Percentiles rank a stretch among this genome's conserved stretches.
These are phyloP conservation scores for Sordariomycetes sp. DNA, from an alignment of 2,329 filamentous ascomycete genomes.

Conservation along the genomic window DNA sequence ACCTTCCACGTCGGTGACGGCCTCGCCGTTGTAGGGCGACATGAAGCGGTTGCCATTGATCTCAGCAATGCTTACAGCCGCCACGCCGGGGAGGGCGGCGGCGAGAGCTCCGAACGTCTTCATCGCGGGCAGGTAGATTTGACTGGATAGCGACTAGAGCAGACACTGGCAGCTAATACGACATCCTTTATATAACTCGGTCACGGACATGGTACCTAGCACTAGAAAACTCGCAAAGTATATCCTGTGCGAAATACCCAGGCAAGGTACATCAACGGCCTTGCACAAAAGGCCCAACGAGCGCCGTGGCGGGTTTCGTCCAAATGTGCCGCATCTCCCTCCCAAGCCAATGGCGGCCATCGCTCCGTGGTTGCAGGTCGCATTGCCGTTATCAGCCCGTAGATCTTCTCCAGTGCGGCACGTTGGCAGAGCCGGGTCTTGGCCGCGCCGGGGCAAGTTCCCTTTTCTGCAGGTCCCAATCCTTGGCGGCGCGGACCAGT, in stretches of 20 bases:
- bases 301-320: background rate
- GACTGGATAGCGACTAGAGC: background rate
- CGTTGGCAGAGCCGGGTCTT: background rate
- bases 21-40: conserved; percentile 46
- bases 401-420: background rate
- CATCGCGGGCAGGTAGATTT: conserved; percentile 13
- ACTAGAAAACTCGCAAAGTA: too few relatives aligned
- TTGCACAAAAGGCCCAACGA: background rate
- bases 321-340: background rate
- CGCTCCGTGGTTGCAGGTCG: background rate
- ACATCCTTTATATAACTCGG: background rate
- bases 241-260: too few relatives aligned
- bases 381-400: background rate
- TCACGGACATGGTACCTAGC: background rate
- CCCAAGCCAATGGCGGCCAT: background rate
- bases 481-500: background rate
- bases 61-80: conserved; percentile 40
- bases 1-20: conserved; percentile 48
- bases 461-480: background rate
- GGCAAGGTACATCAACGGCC: too few relatives aligned
- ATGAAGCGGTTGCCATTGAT: conserved; percentile 58
- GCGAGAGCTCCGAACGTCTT: conserved; percentile 17
- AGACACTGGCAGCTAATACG: background rate
- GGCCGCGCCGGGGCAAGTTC: background rate
- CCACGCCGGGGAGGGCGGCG: conserved; percentile 15